Evolutionary conservation across 1,284 basidiomycete species (phyloP).

Genomic region (Singerocomus inundabilis): DNA sequence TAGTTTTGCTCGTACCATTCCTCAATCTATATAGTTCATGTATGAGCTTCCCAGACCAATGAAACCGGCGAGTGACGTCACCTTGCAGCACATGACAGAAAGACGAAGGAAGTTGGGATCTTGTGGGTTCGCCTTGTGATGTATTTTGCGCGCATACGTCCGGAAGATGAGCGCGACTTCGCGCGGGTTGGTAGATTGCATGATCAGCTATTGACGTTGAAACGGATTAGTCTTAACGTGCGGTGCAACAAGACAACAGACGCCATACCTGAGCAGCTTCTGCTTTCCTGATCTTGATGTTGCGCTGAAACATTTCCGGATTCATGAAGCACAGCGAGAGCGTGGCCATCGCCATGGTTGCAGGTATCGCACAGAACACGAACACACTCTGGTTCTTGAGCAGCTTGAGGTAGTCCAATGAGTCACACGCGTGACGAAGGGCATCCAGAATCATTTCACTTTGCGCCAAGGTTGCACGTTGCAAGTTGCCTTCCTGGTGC

Average conservation of each 20-base stretch:
- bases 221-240: not conserved
- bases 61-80: slow-evolving; percentile 22
- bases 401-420: slow-evolving; percentile 87
- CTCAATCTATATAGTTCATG: slow-evolving; percentile 68
- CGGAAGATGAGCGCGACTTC: slow-evolving; percentile 92
- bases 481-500: slow-evolving; percentile 50
- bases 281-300: slow-evolving; percentile 96
- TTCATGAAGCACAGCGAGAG: slow-evolving; percentile 94
- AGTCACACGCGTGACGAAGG: slow-evolving; percentile 80
- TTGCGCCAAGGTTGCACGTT: slow-evolving; percentile 75
- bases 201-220: slow-evolving; percentile 66
- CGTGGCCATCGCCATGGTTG: slow-evolving; percentile 96
- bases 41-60: not conserved
- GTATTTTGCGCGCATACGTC: slow-evolving; percentile 80
- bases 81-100: slow-evolving; percentile 79
- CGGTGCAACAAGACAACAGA: not conserved
- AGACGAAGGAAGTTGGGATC: slow-evolving; percentile 89
- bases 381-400: slow-evolving; percentile 92
- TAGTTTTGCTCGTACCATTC: slow-evolving; percentile 90
- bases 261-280: slow-evolving; percentile 74
- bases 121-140: slow-evolving; percentile 71
- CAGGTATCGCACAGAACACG: slow-evolving; percentile 96
- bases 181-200: slow-evolving; percentile 86
- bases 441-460: slow-evolving; percentile 92
- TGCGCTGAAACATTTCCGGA: slow-evolving; percentile 81